These are phyloP conservation scores for Bocquillonia castaneifolia DNA, from an alignment of 441 rosid genomes.

Conservation along the genomic window DNA sequence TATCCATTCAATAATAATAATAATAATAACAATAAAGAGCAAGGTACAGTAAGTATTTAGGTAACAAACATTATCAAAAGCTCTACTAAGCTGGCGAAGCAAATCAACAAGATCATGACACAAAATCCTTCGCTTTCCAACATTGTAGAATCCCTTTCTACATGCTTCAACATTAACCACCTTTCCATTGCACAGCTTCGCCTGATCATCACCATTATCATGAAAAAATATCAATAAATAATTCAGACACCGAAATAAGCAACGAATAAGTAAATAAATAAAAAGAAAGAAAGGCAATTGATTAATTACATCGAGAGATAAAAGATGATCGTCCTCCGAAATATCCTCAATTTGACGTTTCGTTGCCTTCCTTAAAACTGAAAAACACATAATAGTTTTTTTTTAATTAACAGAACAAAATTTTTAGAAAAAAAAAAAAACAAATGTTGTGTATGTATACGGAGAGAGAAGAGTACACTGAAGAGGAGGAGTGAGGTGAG, in stretches of 20 bases:
- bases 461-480: slow-evolving; percentile 46
- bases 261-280: neutral
- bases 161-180: slow-evolving; percentile 74
- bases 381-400: neutral
- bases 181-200: slow-evolving; percentile 92
- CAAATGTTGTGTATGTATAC: no score
- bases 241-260: neutral
- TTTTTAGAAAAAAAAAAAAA: neutral
- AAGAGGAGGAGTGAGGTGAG: slow-evolving; percentile 60
- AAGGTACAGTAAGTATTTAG: neutral
- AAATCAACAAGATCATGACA: slow-evolving; percentile 87
- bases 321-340: slow-evolving; percentile 63
- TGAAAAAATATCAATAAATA: neutral
- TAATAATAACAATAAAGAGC: neutral
- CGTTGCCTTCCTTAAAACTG: slow-evolving; percentile 57
- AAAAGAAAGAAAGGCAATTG: neutral
- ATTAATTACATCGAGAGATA: slow-evolving; percentile 68
- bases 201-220: slow-evolving; percentile 44
- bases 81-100: slow-evolving; percentile 82
- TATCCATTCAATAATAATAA: neutral
- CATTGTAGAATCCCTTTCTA: slow-evolving; percentile 63
- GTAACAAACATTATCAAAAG: slow-evolving; percentile 66
- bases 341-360: slow-evolving; percentile 60
- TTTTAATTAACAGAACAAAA: no score
- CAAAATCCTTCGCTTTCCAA: slow-evolving; percentile 69